Percentiles rank a stretch among this genome's conserved stretches.
Conservation (phyloP, 352 stramenopile species). For the Phytophthora sp. region DNA sequence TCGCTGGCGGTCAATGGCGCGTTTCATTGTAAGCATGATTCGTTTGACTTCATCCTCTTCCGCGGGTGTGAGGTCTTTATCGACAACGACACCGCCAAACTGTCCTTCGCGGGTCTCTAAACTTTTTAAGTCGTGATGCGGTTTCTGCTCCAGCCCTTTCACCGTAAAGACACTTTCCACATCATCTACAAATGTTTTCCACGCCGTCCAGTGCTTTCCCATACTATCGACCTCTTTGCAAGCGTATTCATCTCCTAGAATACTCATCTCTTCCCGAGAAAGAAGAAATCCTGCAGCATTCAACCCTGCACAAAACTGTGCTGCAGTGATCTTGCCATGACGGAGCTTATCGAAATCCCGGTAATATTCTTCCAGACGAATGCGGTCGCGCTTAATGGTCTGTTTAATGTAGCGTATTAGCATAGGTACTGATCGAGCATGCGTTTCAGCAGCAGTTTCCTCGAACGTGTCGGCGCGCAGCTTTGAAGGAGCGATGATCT, state of each 20-base stretch:
- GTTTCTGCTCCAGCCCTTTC: slow-evolving; percentile 71
- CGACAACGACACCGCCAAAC: slow-evolving; percentile 57
- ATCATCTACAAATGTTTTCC: slow-evolving; percentile 84
- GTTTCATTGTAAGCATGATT: slow-evolving; percentile 54
- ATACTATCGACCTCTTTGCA: slow-evolving; percentile 66
- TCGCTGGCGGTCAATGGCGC: slow-evolving; percentile 66
- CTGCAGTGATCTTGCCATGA: slow-evolving; percentile 72
- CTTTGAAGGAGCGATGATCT: slow-evolving; percentile 65
- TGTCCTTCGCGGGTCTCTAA: slow-evolving; percentile 58
- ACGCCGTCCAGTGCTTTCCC: slow-evolving; percentile 64
- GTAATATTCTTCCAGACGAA: slow-evolving; percentile 85
- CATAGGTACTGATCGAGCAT: slow-evolving; percentile 65
- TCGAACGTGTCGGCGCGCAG: slow-evolving; percentile 48
- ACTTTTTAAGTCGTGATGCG: slow-evolving; percentile 57
- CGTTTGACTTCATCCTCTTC: slow-evolving; percentile 65
- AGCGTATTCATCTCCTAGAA: slow-evolving; percentile 65
- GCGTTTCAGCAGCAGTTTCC: slow-evolving; percentile 29
- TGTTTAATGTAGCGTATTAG: slow-evolving; percentile 84
- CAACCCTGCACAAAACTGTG: slow-evolving; percentile 72
- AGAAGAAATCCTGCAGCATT: slow-evolving; percentile 61
- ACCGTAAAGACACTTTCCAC: slow-evolving; percentile 83
- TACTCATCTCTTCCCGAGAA: slow-evolving; percentile 57
- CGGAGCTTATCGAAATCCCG: slow-evolving; percentile 86
- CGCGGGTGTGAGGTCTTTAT: slow-evolving; percentile 52
- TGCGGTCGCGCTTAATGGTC: slow-evolving; percentile 78